Conservation (phyloP, 1,284 basidiomycete genomes). For the Microbotryomycetes sp. region DNA sequence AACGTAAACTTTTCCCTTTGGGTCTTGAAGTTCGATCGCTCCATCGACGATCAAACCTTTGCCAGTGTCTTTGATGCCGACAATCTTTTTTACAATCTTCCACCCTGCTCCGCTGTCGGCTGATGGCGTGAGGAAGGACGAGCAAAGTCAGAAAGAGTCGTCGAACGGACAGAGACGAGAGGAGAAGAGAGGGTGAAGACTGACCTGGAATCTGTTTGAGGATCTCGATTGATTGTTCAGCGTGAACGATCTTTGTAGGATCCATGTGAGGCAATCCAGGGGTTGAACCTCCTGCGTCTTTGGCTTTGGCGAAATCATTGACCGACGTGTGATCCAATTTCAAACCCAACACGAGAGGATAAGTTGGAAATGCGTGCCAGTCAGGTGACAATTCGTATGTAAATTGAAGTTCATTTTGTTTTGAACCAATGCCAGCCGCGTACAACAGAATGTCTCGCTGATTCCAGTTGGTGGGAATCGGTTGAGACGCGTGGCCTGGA, state of each 20-base stretch:
- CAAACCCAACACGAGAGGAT: slow-evolving; percentile 41
- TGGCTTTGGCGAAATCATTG: slow-evolving; percentile 40
- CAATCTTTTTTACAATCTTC: slow-evolving; percentile 57
- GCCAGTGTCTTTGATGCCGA: slow-evolving; percentile 68
- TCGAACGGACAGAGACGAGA: too few relatives aligned
- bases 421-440: slow-evolving; percentile 39
- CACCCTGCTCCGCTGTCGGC: slow-evolving; percentile 58
- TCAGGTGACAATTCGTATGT: slow-evolving; percentile 40
- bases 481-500: slow-evolving; percentile 37
- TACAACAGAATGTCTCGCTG: slow-evolving; percentile 42
- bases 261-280: slow-evolving; percentile 38
- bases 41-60: slow-evolving; percentile 65
- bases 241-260: slow-evolving; percentile 42
- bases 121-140: too few relatives aligned
- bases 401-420: slow-evolving; percentile 40
- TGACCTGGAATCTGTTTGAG: slow-evolving; percentile 38
- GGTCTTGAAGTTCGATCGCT: slow-evolving; percentile 58
- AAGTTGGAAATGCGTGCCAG: slow-evolving; percentile 42
- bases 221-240: slow-evolving; percentile 43
- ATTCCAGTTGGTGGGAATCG: slow-evolving; percentile 42
- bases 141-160: too few relatives aligned
- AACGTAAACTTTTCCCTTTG: slow-evolving; percentile 59
- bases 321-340: slow-evolving; percentile 36
- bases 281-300: slow-evolving; percentile 10
- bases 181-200: too few relatives aligned